These are phyloP conservation scores for Isabelozyma gotoi DNA, from an alignment of 805 yeast genomes.

Conservation along the genomic window DNA sequence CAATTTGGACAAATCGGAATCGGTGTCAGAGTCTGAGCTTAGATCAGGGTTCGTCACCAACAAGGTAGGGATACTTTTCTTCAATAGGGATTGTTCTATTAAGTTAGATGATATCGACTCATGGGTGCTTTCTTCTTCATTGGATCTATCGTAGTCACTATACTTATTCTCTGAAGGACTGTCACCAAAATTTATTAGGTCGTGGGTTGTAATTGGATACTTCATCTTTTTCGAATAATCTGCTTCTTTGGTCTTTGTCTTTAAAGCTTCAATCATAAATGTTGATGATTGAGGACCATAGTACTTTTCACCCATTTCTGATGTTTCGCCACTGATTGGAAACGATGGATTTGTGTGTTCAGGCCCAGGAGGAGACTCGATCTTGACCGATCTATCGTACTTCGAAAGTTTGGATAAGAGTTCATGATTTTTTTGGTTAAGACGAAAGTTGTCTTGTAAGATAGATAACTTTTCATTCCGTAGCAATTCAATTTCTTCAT, in stretches of 20 bases:
- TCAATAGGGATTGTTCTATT: conserved; percentile 21
- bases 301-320: conserved; percentile 42
- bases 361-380: not conserved
- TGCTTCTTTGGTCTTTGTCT: conserved; percentile 11
- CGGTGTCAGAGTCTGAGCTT: conserved; percentile 14
- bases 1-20: conserved; percentile 10
- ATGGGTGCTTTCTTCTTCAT: not conserved
- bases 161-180: not conserved
- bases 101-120: conserved; percentile 1
- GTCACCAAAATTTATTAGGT: conserved; percentile 2
- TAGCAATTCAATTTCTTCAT: conserved; percentile 17
- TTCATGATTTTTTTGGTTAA: conserved; percentile 12
- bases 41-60: conserved; percentile 15
- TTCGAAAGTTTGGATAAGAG: conserved; percentile 4
- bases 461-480: conserved; percentile 19
- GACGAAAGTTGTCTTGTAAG: conserved; percentile 15
- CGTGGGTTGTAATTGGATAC: not conserved
- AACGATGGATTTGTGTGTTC: conserved; percentile 4
- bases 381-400: conserved; percentile 1
- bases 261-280: conserved; percentile 44
- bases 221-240: not conserved
- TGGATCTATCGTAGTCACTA: not conserved
- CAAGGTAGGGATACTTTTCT: conserved; percentile 31
- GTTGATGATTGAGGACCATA: conserved; percentile 53
- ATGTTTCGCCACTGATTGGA: conserved; percentile 33